Conservation (phyloP, 2,329 filamentous ascomycete genomes). For the Endothia cerciana region DNA sequence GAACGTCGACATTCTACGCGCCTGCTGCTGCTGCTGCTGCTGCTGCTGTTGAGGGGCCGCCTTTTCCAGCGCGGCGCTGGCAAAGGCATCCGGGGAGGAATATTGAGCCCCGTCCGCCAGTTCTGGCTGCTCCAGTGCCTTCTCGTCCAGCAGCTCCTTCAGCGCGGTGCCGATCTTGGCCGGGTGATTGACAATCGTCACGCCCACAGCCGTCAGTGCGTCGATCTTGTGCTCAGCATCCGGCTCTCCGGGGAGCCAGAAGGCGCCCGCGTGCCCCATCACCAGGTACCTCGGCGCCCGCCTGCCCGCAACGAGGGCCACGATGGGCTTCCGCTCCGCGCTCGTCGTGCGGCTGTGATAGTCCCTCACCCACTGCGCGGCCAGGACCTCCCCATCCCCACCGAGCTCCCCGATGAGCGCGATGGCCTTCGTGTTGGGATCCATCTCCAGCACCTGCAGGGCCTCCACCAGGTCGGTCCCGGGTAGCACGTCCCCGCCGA, state of each 20-base stretch:
- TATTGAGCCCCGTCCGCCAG: neutral
- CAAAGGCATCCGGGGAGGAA: slow-evolving; percentile 11
- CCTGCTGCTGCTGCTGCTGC: slow-evolving; percentile 24
- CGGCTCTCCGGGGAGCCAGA: slow-evolving; percentile 68
- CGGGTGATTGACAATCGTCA: slow-evolving; percentile 74
- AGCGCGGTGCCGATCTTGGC: slow-evolving; percentile 73
- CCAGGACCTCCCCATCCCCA: slow-evolving; percentile 70
- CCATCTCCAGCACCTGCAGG: slow-evolving; percentile 66
- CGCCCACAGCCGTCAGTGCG: slow-evolving; percentile 67
- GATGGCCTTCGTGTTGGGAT: slow-evolving; percentile 71
- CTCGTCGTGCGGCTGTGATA: slow-evolving; percentile 61
- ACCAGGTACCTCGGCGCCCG: slow-evolving; percentile 65
- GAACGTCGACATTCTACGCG: slow-evolving; percentile 8
- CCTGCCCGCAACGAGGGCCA: slow-evolving; percentile 70
- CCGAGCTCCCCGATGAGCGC: slow-evolving; percentile 75
- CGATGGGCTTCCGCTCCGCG: slow-evolving; percentile 69
- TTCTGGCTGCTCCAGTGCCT: slow-evolving; percentile 2
- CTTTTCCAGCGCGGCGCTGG: slow-evolving; percentile 1
- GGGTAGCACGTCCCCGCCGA: slow-evolving; percentile 76
- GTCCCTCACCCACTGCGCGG: slow-evolving; percentile 72
- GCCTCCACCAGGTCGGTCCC: slow-evolving; percentile 77
- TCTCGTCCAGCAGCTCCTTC: slow-evolving; percentile 59
- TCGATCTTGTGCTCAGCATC: slow-evolving; percentile 67
- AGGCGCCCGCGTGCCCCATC: slow-evolving; percentile 82
- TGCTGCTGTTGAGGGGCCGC: neutral